Percentiles rank a stretch among this genome's conserved stretches.
Evolutionary conservation across 805 yeast species (phyloP).

Genomic region (Wickerhamiella hasegawae): DNA sequence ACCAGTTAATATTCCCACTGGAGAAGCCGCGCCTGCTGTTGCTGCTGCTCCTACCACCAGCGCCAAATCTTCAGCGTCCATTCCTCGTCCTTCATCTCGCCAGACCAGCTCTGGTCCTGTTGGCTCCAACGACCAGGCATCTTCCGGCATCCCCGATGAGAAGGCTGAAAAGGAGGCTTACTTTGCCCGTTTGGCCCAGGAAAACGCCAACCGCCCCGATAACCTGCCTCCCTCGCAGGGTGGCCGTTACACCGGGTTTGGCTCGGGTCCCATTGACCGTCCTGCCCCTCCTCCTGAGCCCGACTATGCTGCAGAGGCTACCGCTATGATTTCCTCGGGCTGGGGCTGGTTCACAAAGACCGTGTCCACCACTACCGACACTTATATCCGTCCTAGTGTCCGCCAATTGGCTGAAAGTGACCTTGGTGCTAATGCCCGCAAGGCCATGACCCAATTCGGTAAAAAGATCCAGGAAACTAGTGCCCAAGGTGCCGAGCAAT

Average conservation of each 20-base stretch:
- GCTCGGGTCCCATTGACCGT: slow-evolving; percentile 41
- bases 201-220: slow-evolving; percentile 57
- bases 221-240: slow-evolving; percentile 85
- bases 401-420: slow-evolving; percentile 70
- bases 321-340: slow-evolving; percentile 81
- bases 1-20: slow-evolving; percentile 15
- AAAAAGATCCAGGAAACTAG: slow-evolving; percentile 86
- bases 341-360: slow-evolving; percentile 89
- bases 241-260: slow-evolving; percentile 85
- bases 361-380: slow-evolving; percentile 73
- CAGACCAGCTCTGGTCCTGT: slow-evolving; percentile 7
- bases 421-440: slow-evolving; percentile 59
- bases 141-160: neutral
- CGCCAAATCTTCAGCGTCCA: neutral
- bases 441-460: slow-evolving; percentile 95
- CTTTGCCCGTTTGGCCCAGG: slow-evolving; percentile 63
- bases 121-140: slow-evolving; percentile 1
- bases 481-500: slow-evolving; percentile 53
- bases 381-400: slow-evolving; percentile 82
- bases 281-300: slow-evolving; percentile 28
- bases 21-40: slow-evolving; percentile 8
- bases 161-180: slow-evolving; percentile 62
- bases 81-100: neutral
- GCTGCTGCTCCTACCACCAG: slow-evolving; percentile 5
- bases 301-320: slow-evolving; percentile 49